These are phyloP conservation scores for Boletus sp. DNA, from an alignment of 1,284 basidiomycete genomes.

Conservation along the genomic window DNA sequence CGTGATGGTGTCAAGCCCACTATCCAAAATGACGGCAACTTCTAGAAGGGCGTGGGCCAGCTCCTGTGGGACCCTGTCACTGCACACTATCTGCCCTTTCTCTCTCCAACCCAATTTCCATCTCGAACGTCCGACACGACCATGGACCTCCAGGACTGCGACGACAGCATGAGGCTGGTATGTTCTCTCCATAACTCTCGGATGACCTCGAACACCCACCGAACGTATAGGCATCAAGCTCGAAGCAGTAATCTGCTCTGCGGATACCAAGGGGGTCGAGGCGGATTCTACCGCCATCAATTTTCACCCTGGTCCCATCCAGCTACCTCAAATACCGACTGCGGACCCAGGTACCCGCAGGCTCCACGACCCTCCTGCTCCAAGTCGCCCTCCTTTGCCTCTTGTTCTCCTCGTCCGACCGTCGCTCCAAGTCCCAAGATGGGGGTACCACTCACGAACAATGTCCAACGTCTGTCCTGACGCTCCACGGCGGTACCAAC, in stretches of 20 bases:
- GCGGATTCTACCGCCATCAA: constrained; percentile 54
- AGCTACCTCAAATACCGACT: constrained; percentile 47
- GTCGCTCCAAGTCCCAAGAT: neutral
- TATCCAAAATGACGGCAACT: constrained; percentile 47
- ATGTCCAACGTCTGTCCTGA: constrained; percentile 45
- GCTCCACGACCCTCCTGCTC: constrained; percentile 67
- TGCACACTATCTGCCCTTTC: constrained; percentile 63
- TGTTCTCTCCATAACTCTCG: constrained; percentile 18
- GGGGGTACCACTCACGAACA: constrained; percentile 6
- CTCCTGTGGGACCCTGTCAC: constrained; percentile 70
- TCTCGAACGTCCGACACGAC: constrained; percentile 60
- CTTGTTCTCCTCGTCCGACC: constrained; percentile 49
- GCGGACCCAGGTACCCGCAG: constrained; percentile 72
- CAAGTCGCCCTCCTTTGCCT: constrained; percentile 73
- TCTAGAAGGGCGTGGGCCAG: constrained; percentile 69
- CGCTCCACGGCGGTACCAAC: constrained; percentile 71
- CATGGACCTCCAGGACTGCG: constrained; percentile 64
- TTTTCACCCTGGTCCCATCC: constrained; percentile 54
- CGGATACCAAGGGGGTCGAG: constrained; percentile 51
- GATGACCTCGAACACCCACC: neutral
- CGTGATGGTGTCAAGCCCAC: constrained; percentile 18
- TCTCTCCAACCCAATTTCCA: constrained; percentile 56
- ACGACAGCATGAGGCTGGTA: constrained; percentile 70
- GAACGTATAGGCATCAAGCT: constrained; percentile 57
- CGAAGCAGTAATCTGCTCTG: constrained; percentile 59